Base-by-base conservation (phyloP, 148 eudicot species). In the Nepenthes gracilis region DNA sequence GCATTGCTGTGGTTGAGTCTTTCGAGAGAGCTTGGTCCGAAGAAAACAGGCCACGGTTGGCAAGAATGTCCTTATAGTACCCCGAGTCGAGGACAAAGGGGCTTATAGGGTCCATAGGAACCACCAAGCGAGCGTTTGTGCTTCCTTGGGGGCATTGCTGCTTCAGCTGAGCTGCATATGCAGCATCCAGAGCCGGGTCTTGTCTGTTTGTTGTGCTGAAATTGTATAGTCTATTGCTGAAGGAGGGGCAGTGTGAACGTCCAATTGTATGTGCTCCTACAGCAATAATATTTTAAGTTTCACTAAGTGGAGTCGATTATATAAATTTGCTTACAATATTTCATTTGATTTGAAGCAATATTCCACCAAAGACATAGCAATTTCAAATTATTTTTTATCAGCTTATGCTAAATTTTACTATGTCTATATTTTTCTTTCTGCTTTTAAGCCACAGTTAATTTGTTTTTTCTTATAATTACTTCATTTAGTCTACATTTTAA, bases 201-300 rank as follows among this genome's bases (percentile, higher is more conserved):
- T 74, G 81, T 5, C 43, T 36, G 6, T 66, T 40, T 34, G 72
- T 69, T 12, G 84, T 1, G 63, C 40, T 81, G 83, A 74, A 91
- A 55, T 54, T 73, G 67, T 77, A 85, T 5, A 91, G 72, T 60
- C 97, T 76, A 62, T 63, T 58, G 36, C 61, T 72, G 67, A 91
- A 69, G 43, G 87, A 77, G 3, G 84, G 63, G 77, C 97, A 90
- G 67, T 90, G 95, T 38, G 97, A 64, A 4, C 91, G 75, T 6
- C 95, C 97, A 35, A 87, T 77, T 53, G 95, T 87, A 69, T 90
- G 97, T 36, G 92, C 89, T 53, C 97, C 97, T 90, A 78, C 12
- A 32, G 1, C 4, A 33, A 55, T 36, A 10, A 55, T 1, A n/a
- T 2, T 11, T 52, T 2, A 52, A 32, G 55, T n/a, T 5, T 6